phyloP scores from a whole-genome alignment of 192 early-diverging fungal genomes.

The Spizellomyces sp. region DNA sequence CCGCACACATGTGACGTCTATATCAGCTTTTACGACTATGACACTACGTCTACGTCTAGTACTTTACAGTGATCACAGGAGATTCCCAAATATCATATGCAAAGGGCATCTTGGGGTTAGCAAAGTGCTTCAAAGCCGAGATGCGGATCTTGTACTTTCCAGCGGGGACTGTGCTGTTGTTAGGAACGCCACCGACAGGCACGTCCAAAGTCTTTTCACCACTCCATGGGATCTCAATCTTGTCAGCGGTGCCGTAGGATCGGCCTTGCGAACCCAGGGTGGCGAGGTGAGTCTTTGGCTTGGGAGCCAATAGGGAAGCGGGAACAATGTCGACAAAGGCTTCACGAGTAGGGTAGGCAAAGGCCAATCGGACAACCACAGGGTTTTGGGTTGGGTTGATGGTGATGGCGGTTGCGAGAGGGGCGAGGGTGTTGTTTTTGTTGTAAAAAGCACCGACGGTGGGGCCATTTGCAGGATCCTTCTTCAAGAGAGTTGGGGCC shows the following conservation, averaged over 20 bases:
- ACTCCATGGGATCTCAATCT: constrained; percentile 6
- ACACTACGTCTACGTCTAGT: constrained; percentile 12
- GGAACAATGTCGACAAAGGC: constrained; percentile 16
- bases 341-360: constrained; percentile 11
- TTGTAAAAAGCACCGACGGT: constrained; percentile 4
- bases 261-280: constrained; percentile 6
- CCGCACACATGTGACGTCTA: no score
- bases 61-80: constrained; percentile 19
- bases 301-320: not conserved
- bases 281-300: not conserved
- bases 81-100: constrained; percentile 9
- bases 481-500: constrained; percentile 17
- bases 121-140: constrained; percentile 36
- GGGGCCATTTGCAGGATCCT: not conserved
- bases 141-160: constrained; percentile 36
- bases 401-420: constrained; percentile 2
- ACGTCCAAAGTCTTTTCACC: constrained; percentile 14
- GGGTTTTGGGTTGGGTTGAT: no score
- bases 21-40: no score
- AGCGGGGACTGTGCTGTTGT: constrained; percentile 13
- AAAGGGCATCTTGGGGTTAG: constrained; percentile 1
- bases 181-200: not conserved
- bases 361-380: not conserved
- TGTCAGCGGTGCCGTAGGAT: not conserved
- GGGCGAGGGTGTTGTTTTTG: constrained; percentile 19